Conservation (phyloP, 768 basidiomycete species). For the Crassisporium funariophilum region DNA sequence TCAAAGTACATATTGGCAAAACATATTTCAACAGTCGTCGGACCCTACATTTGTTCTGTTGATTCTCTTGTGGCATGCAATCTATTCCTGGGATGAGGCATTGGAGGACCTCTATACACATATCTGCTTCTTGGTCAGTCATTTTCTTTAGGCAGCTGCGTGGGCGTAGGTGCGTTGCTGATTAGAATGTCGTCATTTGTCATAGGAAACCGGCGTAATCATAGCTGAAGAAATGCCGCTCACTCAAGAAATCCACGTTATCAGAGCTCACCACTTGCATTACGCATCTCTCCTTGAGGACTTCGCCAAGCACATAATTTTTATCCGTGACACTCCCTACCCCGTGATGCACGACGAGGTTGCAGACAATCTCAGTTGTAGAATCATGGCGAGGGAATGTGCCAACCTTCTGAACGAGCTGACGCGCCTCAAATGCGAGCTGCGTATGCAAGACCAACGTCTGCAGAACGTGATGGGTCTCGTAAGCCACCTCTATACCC, state of each 20-base stretch:
- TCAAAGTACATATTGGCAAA: conserved; percentile 50
- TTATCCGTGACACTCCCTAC: conserved; percentile 50
- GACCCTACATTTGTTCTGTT: conserved; percentile 62
- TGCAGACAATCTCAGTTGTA: conserved; percentile 27
- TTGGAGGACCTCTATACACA: conserved; percentile 54
- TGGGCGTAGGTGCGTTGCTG: background rate
- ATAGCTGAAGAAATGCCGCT: conserved; percentile 41
- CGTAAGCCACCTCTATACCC: conserved; percentile 34
- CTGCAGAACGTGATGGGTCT: conserved; percentile 56
- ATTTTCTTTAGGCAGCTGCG: background rate
- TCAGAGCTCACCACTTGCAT: conserved; percentile 62
- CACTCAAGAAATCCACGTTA: conserved; percentile 56
- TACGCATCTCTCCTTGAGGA: conserved; percentile 58
- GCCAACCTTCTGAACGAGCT: conserved; percentile 52
- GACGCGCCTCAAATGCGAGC: conserved; percentile 40
- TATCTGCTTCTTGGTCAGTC: conserved; percentile 50
- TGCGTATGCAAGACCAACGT: conserved; percentile 48
- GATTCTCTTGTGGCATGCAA: conserved; percentile 57
- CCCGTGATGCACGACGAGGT: conserved; percentile 40
- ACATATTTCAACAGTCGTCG: conserved; percentile 38
- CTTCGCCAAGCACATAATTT: conserved; percentile 52
- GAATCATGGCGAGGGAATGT: conserved; percentile 48
- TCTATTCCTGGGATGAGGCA: conserved; percentile 66
- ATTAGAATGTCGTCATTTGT: background rate
- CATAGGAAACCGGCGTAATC: conserved; percentile 54